Base-by-base conservation (phyloP, 2,329 filamentous ascomycete genomes). In the Curvularia eragrostidis region DNA sequence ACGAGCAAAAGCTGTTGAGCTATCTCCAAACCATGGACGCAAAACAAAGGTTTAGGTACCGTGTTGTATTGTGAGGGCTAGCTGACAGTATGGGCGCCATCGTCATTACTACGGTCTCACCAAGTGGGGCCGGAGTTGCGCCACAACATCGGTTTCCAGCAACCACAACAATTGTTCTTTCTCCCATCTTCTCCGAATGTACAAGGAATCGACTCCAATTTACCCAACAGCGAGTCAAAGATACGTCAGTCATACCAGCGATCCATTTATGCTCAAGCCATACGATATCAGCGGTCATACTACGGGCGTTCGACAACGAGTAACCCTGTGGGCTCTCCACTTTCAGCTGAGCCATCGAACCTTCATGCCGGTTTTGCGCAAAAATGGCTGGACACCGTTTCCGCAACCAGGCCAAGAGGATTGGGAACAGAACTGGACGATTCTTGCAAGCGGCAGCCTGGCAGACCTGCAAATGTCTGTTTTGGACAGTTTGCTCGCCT, bases 401-500 rank as follows among this genome's bases (percentile, higher is more conserved):
- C 12, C 51, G 53, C 23, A 32, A 38, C 38, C 57, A 51, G 10
- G 44, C 61, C 5, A 63, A 62, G 30, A 56, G 57, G 26, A 57
- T 50, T 3, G 48, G 64, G 9, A 62, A 54, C 15, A 42, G 54
- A 36, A 60, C 55, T 4, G 38, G 51, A 24, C 50, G 61, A 15
- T 53, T 46, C 12, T 19, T 67, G 6, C 52, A 46, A 4, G 60
- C 23, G 15, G 43, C 52, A 21, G 58, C 48, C 12, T 60, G 50
- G 46, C 50, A 63, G 7, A 52, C 53, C 8, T 66, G 60, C 60
- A 67, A 63, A 52, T 56, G 59, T 30, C 30, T 59, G 32, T 43
- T 67, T 19, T 66, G 55, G 58, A 58, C 58, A 23, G 55, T 54
- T 21, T 66, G 61, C 52, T 52, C 61, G 9, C 65, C 66, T 24